phyloP scores from a whole-genome alignment of 2,329 filamentous ascomycete species.

The Colletotrichum karsti region DNA sequence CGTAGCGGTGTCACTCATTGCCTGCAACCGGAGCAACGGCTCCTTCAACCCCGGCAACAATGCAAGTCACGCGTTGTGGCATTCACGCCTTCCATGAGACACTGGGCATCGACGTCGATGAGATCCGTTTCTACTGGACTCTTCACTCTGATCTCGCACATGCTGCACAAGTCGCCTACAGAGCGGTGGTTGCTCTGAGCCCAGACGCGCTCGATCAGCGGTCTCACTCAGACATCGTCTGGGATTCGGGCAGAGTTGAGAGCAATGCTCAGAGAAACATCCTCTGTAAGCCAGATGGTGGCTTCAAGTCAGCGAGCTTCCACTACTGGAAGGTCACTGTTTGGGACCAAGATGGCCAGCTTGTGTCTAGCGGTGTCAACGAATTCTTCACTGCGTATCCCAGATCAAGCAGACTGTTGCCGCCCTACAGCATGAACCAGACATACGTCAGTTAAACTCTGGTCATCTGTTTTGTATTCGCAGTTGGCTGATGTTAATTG shows the following conservation, averaged over 20 bases:
- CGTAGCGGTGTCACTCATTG: not conserved
- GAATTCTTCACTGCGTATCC: constrained; percentile 50
- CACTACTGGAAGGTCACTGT: constrained; percentile 46
- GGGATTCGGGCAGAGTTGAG: constrained; percentile 31
- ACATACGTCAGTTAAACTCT: constrained; percentile 37
- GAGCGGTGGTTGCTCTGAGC: constrained; percentile 21
- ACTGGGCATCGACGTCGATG: constrained; percentile 47
- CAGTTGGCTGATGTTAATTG: not conserved
- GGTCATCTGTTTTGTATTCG: too few relatives aligned
- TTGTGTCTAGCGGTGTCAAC: constrained; percentile 36
- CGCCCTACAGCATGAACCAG: constrained; percentile 51
- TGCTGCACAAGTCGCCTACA: constrained; percentile 41
- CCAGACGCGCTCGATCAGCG: not conserved
- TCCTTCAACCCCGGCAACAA: not conserved
- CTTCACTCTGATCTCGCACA: constrained; percentile 39
- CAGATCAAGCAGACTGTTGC: constrained; percentile 40
- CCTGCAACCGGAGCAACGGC: not conserved
- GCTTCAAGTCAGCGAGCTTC: constrained; percentile 44
- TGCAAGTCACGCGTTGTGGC: constrained; percentile 42
- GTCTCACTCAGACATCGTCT: constrained; percentile 9
- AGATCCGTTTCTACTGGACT: constrained; percentile 45
- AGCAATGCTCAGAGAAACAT: constrained; percentile 34
- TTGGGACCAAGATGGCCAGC: constrained; percentile 42
- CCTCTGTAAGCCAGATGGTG: constrained; percentile 34
- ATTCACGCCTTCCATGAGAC: constrained; percentile 49